Percentiles rank a stretch among this genome's conserved stretches.
These are phyloP conservation scores for Salix koriyanagi DNA, from an alignment of 345 rosid genomes.

Conservation along the genomic window DNA sequence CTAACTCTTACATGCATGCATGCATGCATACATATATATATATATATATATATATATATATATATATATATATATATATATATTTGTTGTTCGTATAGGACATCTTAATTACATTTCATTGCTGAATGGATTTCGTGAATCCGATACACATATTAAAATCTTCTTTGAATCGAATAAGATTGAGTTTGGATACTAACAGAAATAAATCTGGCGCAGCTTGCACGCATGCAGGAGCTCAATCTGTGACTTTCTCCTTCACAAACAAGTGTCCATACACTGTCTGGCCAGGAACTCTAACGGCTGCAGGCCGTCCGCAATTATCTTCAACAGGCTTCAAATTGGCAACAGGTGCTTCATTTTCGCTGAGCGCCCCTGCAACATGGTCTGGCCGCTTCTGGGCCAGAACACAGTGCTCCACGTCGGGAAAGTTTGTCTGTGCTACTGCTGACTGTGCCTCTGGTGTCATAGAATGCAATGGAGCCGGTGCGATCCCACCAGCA, in stretches of 20 bases:
- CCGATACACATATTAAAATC: no score
- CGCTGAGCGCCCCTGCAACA: conserved; percentile 24
- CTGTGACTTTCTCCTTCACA: neutral
- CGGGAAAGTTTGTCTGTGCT: conserved; percentile 33
- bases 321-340: conserved; percentile 36
- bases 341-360: conserved; percentile 17
- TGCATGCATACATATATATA: no score
- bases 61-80: no score
- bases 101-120: no score
- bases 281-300: neutral
- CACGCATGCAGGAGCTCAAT: neutral
- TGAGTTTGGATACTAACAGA: no score
- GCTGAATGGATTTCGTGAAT: no score
- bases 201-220: no score
- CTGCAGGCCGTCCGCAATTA: neutral
- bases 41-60: no score
- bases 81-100: no score
- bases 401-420: conserved; percentile 36
- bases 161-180: no score
- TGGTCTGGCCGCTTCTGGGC: conserved; percentile 57
- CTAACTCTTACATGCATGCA: no score
- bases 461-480: conserved; percentile 28
- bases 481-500: conserved; percentile 32
- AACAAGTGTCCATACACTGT: neutral
- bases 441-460: conserved; percentile 44